Evolutionary conservation across 2,329 filamentous ascomycete genomes (phyloP).

Genomic region (Sphaerulina vaccinii): DNA sequence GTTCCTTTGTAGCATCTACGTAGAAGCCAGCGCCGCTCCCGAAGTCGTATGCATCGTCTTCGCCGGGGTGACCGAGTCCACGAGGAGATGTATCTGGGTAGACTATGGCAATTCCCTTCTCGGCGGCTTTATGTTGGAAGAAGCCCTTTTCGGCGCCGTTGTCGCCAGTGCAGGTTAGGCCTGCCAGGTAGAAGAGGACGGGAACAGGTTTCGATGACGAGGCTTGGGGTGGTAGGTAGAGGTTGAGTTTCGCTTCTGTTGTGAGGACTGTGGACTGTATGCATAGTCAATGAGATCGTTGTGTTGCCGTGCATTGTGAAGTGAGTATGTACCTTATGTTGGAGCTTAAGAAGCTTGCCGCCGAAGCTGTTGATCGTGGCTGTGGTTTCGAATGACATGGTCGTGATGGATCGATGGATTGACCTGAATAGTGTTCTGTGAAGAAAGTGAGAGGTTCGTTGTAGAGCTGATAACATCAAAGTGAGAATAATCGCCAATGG

Average conservation of each 20-base stretch:
- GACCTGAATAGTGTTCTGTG: neutral
- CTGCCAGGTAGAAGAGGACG: constrained; percentile 88
- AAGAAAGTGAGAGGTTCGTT: neutral
- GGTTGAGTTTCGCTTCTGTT: constrained; percentile 88
- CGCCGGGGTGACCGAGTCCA: constrained; percentile 74
- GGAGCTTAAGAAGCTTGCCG: constrained; percentile 91
- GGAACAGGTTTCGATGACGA: constrained; percentile 65
- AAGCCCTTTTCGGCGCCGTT: constrained; percentile 77
- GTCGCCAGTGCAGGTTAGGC: constrained; percentile 90
- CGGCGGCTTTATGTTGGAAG: constrained; percentile 78
- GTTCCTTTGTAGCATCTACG: constrained; percentile 74
- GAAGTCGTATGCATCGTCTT: constrained; percentile 89
- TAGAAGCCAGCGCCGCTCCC: constrained; percentile 93
- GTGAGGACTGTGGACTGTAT: constrained; percentile 67
- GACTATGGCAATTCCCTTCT: constrained; percentile 83
- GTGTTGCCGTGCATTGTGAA: constrained; percentile 3
- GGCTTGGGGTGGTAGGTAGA: constrained; percentile 80
- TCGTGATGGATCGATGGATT: constrained; percentile 25
- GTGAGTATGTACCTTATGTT: constrained; percentile 56
- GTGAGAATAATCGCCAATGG: neutral
- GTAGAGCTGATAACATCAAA: too few species aligned
- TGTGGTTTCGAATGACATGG: constrained; percentile 84
- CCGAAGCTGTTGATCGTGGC: constrained; percentile 88
- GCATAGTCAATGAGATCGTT: neutral
- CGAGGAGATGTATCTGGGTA: constrained; percentile 93